Evolutionary conservation across 176 grass and related monocot genomes (phyloP).

Genomic region (Chloris gayana): DNA sequence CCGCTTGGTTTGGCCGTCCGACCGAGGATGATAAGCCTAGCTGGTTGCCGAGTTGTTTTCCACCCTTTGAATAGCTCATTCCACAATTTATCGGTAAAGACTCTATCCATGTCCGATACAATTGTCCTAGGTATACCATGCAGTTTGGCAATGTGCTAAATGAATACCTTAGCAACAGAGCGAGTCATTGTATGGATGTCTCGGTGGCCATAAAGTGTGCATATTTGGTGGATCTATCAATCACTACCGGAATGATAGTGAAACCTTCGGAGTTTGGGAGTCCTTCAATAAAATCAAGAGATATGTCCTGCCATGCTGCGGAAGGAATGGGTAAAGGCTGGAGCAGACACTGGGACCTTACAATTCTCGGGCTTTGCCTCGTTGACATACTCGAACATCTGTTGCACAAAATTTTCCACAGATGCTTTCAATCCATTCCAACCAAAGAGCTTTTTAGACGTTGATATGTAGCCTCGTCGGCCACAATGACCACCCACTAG

Average conservation of each 20-base stretch:
- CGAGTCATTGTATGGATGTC: not conserved
- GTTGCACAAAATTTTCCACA: not conserved
- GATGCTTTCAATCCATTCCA: not conserved
- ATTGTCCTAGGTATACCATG: not conserved
- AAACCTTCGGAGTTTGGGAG: not conserved
- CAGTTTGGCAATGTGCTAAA: not conserved
- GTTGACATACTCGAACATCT: not conserved
- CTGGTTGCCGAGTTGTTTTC: not conserved
- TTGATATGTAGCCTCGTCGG: not conserved
- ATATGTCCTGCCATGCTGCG: not conserved
- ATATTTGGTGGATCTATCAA: not conserved
- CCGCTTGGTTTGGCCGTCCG: not conserved
- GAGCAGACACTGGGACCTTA: not conserved
- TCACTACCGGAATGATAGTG: not conserved
- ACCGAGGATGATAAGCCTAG: not conserved
- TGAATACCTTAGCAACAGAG: not conserved
- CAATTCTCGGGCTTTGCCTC: not conserved
- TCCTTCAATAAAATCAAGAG: not conserved
- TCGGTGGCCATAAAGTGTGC: not conserved
- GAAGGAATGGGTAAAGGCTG: not conserved
- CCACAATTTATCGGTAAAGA: not conserved
- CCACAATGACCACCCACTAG: not conserved
- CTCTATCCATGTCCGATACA: not conserved
- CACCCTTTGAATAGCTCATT: not conserved
- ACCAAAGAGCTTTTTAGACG: not conserved